Evolutionary conservation across 345 rosid genomes (phyloP).

Genomic region (Turnera subulata): DNA sequence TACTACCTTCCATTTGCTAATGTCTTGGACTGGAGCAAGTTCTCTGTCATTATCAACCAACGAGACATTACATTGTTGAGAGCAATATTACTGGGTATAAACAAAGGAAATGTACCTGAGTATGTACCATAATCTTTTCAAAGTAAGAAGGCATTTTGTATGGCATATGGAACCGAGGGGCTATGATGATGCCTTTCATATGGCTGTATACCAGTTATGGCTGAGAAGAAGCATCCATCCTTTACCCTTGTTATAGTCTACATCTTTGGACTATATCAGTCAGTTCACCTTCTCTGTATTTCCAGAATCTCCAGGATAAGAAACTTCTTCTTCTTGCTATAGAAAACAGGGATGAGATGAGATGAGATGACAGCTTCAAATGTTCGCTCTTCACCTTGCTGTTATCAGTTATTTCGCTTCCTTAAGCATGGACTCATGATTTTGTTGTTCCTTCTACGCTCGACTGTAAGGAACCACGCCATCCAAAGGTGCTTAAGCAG

Average conservation of each 20-base stretch:
- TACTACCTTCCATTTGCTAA: slow-evolving; percentile 43
- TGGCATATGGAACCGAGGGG: slow-evolving; percentile 38
- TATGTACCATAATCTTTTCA: slow-evolving; percentile 34
- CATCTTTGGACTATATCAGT: not conserved
- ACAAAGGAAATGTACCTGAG: slow-evolving; percentile 15
- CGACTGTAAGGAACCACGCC: too few species aligned
- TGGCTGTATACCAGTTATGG: slow-evolving; percentile 53
- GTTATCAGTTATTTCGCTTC: too few species aligned
- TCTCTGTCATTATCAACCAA: slow-evolving; percentile 34
- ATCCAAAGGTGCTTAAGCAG: too few species aligned
- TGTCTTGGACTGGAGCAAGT: slow-evolving; percentile 42
- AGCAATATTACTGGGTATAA: slow-evolving; percentile 23
- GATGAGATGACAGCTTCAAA: too few species aligned
- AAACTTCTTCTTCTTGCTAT: too few species aligned
- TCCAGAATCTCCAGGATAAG: too few species aligned
- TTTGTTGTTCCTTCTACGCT: too few species aligned
- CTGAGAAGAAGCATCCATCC: slow-evolving; percentile 29
- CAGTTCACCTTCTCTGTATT: too few species aligned
- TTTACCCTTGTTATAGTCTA: not conserved
- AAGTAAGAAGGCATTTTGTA: slow-evolving; percentile 32
- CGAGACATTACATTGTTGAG: slow-evolving; percentile 27
- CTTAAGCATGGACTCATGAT: too few species aligned
- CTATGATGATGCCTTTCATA: slow-evolving; percentile 41
- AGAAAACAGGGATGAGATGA: too few species aligned
- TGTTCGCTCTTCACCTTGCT: too few species aligned